Conservation (phyloP, 1,139 yeast genomes). For the Trichomonascaceae sp. region DNA sequence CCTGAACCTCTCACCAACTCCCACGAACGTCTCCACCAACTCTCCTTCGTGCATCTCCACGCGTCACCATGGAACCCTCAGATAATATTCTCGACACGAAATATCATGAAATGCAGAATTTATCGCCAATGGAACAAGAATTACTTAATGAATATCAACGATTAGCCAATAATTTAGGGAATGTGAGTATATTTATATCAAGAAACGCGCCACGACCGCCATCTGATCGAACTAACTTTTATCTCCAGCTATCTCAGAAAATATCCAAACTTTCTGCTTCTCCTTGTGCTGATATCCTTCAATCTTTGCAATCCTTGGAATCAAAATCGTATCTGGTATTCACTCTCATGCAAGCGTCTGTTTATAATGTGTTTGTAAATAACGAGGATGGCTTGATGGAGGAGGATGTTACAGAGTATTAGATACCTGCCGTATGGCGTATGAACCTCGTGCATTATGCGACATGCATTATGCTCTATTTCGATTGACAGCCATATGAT, state of each 20-base stretch:
- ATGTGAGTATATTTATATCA: conserved; percentile 22
- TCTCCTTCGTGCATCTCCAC: neutral
- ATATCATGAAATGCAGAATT: conserved; percentile 22
- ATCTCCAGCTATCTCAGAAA: conserved; percentile 22
- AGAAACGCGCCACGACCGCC: neutral
- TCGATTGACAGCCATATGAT: too few relatives aligned
- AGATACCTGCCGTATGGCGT: neutral
- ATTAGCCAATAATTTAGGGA: conserved; percentile 24
- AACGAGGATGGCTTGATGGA: conserved; percentile 27
- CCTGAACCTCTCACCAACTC: neutral
- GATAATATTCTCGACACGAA: conserved; percentile 7
- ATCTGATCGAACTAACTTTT: conserved; percentile 1
- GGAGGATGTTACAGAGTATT: conserved; percentile 4
- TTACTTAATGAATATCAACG: conserved; percentile 29
- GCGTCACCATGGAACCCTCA: neutral
- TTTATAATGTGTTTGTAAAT: conserved; percentile 45
- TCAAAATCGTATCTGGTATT: conserved; percentile 52
- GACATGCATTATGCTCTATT: too few relatives aligned
- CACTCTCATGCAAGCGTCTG: conserved; percentile 54
- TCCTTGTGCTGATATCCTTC: conserved; percentile 33
- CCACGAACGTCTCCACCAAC: neutral
- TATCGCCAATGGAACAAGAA: conserved; percentile 23
- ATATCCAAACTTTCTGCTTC: conserved; percentile 16
- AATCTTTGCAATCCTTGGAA: conserved; percentile 47
- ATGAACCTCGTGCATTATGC: neutral